phyloP scores from a whole-genome alignment of 1,284 basidiomycete species.

The Cutaneotrichosporon sp. region DNA sequence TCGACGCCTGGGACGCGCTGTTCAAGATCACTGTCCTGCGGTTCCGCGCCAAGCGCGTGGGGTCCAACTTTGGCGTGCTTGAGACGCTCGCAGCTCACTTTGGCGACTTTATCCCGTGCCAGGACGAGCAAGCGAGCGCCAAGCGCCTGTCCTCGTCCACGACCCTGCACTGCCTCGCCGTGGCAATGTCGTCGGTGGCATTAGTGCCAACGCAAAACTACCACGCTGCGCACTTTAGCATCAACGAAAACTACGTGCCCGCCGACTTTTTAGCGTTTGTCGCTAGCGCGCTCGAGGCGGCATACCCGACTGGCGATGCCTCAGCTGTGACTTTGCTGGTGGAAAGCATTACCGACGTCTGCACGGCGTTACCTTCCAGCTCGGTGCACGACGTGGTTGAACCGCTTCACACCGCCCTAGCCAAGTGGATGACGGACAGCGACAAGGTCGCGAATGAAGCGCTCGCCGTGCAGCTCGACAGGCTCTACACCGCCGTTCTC shows the following conservation, averaged over 20 bases:
- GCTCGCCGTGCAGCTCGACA: constrained; percentile 25
- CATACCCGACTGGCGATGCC: constrained; percentile 17
- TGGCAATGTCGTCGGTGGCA: constrained; percentile 25
- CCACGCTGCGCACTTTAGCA: constrained; percentile 27
- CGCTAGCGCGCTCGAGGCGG: constrained; percentile 21
- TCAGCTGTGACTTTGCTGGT: not conserved
- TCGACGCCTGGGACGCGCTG: constrained; percentile 31
- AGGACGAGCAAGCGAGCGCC: constrained; percentile 1
- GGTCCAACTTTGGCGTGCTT: constrained; percentile 39
- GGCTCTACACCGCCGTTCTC: constrained; percentile 33
- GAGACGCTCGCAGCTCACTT: constrained; percentile 40
- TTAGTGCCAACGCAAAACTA: constrained; percentile 24
- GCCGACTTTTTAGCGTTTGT: constrained; percentile 36
- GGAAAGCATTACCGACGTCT: constrained; percentile 11
- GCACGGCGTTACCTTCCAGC: constrained; percentile 17
- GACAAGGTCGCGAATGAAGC: constrained; percentile 6
- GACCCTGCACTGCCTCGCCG: constrained; percentile 36
- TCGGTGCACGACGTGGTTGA: constrained; percentile 17
- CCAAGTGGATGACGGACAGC: constrained; percentile 28
- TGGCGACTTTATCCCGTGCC: constrained; percentile 25
- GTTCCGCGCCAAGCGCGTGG: constrained; percentile 36
- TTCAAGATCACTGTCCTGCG: constrained; percentile 31
- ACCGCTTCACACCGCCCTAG: constrained; percentile 16
- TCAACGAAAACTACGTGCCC: constrained; percentile 38
- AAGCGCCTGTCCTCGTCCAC: constrained; percentile 25